Evolutionary conservation across 2,329 filamentous ascomycete genomes (phyloP), one percentile per base, ranked within the genome.

Genomic region (Exophiala sp.): DNA sequence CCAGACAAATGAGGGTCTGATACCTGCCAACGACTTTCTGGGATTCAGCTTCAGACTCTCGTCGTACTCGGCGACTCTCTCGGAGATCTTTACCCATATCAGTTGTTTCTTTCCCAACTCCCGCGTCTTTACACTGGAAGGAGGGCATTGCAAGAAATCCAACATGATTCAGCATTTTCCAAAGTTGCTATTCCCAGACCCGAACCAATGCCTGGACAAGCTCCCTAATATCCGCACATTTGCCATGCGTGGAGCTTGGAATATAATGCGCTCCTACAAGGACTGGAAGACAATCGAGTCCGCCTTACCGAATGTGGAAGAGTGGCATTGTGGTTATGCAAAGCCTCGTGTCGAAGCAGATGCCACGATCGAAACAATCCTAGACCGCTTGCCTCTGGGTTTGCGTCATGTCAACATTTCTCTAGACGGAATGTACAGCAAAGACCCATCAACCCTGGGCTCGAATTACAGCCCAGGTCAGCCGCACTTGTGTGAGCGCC

Each of bases 181-280:
- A 34, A 63, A 68, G 18, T 67, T 69, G 33, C 48, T 62, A 6
- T 59, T 59, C 55, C 45, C 55, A 5, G 63, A 65, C 10, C 64
- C 63, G 32, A 66, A 65, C 3, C 55, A 63, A 41, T 58, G 64
- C 1, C 67, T 83, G 6, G 75, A 78, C 7, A 62, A 69, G 16
- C 72, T 87, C 2, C 68, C 74, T 2, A 79, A 80, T 2, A 78
- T 90, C 32, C 78, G 79, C 49, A 88, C 85, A 0, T 76, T 90
- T 16, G 81, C 89, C 40, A 86, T 86, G 69, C 84, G 86, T 63
- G 87, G 87, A 5, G 85, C 89, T 61, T 91, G 87, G 87, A 90
- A 90, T 65, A 76, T 90, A 24, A 86, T 89, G 68, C 77, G 87
- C 43, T 75, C 78, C 12, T 72, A 80, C 40, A 71, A 75, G 14